A percentile compares a stretch with the other conserved stretches of the same genome.
Conservation (phyloP, 768 basidiomycete genomes). For the Boletus insuetus region DNA sequence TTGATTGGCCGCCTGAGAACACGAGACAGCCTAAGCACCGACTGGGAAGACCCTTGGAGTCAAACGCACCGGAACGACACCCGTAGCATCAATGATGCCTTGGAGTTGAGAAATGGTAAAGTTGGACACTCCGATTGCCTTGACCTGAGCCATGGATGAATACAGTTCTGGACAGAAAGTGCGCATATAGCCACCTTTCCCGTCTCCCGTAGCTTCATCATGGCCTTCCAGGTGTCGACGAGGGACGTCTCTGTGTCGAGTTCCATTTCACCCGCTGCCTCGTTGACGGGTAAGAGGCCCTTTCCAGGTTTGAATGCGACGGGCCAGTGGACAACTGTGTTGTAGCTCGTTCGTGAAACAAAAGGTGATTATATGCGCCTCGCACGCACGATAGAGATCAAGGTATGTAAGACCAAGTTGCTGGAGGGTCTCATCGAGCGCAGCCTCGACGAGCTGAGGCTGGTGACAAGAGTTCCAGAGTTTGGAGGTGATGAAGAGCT, state of each 20-base stretch:
- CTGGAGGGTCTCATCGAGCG: constrained; percentile 70
- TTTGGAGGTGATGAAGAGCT: constrained; percentile 80
- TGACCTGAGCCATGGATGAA: constrained; percentile 42
- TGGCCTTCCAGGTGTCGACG: constrained; percentile 82
- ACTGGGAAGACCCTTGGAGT: not conserved
- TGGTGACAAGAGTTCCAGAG: constrained; percentile 78
- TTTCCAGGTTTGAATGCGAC: constrained; percentile 60
- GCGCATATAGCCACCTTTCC: constrained; percentile 52
- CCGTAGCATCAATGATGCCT: constrained; percentile 65
- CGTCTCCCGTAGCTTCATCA: constrained; percentile 66
- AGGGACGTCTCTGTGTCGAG: constrained; percentile 59
- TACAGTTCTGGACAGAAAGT: not conserved
- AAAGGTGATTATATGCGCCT: not conserved
- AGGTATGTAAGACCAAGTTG: constrained; percentile 75
- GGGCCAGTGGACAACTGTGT: constrained; percentile 76
- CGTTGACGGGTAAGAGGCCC: constrained; percentile 51
- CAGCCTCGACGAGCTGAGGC: constrained; percentile 64
- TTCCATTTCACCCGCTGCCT: constrained; percentile 42
- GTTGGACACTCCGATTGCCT: constrained; percentile 80
- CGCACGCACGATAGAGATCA: constrained; percentile 69
- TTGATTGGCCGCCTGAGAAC: constrained; percentile 62
- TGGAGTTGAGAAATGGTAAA: constrained; percentile 65
- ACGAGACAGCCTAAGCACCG: not conserved
- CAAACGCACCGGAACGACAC: constrained; percentile 61
- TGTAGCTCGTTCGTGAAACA: not conserved